These are phyloP conservation scores for Zelopaecilomyces penicillatus DNA, from an alignment of 2,329 filamentous ascomycete species.

Conservation along the genomic window DNA sequence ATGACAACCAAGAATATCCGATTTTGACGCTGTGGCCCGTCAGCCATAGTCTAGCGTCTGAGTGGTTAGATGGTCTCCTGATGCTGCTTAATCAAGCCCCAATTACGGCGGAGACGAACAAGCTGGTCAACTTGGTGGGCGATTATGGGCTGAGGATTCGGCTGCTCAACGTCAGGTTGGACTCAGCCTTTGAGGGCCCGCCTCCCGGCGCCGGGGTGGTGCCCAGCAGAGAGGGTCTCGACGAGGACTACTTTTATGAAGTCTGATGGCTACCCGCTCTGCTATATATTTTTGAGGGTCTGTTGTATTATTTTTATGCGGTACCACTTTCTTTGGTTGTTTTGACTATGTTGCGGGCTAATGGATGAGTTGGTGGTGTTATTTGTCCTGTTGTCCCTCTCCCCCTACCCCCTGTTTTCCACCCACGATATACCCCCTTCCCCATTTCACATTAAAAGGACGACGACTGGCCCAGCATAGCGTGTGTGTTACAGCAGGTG, in stretches of 20 bases:
- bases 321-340: not conserved
- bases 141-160: slow-evolving; percentile 91
- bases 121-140: slow-evolving; percentile 74
- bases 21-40: slow-evolving; percentile 77
- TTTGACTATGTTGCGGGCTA: not conserved
- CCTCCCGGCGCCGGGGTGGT: slow-evolving; percentile 64
- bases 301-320: not conserved
- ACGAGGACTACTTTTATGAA: slow-evolving; percentile 92
- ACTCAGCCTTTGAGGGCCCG: slow-evolving; percentile 62
- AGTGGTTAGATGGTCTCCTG: slow-evolving; percentile 92
- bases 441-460: slow-evolving; percentile 3
- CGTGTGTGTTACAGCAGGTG: slow-evolving; percentile 8
- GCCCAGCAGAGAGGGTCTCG: slow-evolving; percentile 74
- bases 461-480: slow-evolving; percentile 6
- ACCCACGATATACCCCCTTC: slow-evolving; percentile 6
- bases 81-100: slow-evolving; percentile 94
- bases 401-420: not conserved
- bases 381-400: not conserved
- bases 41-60: slow-evolving; percentile 75
- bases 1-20: slow-evolving; percentile 52
- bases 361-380: not conserved
- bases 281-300: not conserved
- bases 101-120: slow-evolving; percentile 93
- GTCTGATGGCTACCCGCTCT: slow-evolving; percentile 33
- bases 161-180: slow-evolving; percentile 81